Conservation (phyloP, 1,284 basidiomycete species). For the Lignosus rhinocerotis region DNA sequence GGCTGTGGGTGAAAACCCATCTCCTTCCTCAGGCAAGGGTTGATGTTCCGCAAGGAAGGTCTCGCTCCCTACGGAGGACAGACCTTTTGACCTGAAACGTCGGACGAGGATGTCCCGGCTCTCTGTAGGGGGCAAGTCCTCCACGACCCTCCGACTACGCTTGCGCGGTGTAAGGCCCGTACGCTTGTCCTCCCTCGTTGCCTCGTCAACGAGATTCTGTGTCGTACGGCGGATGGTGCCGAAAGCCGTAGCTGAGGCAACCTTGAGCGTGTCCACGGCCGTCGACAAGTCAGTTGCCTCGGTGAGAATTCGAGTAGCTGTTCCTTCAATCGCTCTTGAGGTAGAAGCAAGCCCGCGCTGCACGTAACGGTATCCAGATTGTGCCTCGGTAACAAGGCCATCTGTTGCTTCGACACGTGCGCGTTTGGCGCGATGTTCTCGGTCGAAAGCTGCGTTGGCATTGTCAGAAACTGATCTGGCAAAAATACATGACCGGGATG, state of each 20-base stretch:
- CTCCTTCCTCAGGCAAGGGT: conserved; percentile 25
- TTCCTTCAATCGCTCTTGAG: conserved; percentile 50
- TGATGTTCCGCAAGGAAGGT: conserved; percentile 36
- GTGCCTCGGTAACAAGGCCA: conserved; percentile 48
- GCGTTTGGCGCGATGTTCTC: conserved; percentile 62
- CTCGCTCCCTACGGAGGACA: conserved; percentile 35
- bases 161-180: conserved; percentile 75
- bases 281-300: conserved; percentile 46
- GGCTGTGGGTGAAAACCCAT: conserved; percentile 9
- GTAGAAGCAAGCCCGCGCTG: conserved; percentile 51
- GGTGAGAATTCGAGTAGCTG: conserved; percentile 43
- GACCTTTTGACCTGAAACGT: conserved; percentile 43
- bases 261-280: conserved; percentile 43
- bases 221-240: conserved; percentile 50
- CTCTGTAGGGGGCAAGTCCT: conserved; percentile 69
- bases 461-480: neutral
- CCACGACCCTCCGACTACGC: conserved; percentile 63
- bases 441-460: conserved; percentile 52
- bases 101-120: conserved; percentile 58
- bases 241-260: conserved; percentile 42
- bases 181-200: conserved; percentile 58
- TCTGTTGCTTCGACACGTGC: conserved; percentile 62
- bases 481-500: neutral
- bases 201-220: conserved; percentile 55
- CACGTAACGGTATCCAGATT: conserved; percentile 50